Base-by-base conservation (phyloP, 2,329 filamentous ascomycete genomes). In the Hypocrella siamensis region DNA sequence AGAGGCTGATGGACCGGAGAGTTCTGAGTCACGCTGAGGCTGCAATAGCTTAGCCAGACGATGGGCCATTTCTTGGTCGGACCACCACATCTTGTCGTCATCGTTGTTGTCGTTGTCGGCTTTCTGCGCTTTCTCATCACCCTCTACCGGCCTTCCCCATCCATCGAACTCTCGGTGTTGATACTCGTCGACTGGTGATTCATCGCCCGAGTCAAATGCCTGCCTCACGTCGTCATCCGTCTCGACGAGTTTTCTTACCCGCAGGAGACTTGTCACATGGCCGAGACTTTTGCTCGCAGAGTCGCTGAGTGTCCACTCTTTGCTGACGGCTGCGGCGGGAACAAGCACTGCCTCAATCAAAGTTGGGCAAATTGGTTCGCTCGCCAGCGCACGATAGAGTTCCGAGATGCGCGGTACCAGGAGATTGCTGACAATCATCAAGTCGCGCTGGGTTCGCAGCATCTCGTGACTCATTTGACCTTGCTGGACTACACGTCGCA, bases 281-380 rank as follows among this genome's bases (percentile, higher is more conserved):
- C 49, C 54, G 4, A 31, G 33, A 4, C 39, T 30, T 12, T 40
- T 40, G 4, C 55, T 47, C 6, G 45, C 45, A 7, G 45, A 43
- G 3, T 56, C 56, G 28, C 43, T 53, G 17, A 58, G 46, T 12
- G 26, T 34, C 57, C 59, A 62, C 1, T 38, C 42, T 1, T 36
- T 26, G 0, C 47, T 51, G 1, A 67, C 54, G 4, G 56, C 58
- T 4, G 44, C 42, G 2, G 42, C 56, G 0, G 65, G 65, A 0
- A 69, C 53, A 22, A 70, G 44, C 6, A 54, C 57, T 28, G 67
- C 52, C 30, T 64, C 57, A 1, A 61, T 54, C 1, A 53, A 32
- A 2, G 44, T 38, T 1, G 56, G 53, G n/a, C n/a, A n/a, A n/a
- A n/a, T n/a, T n/a, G n/a, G n/a, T n/a, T n/a, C n/a, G n/a, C n/a